Evolutionary conservation across 139 green algal species (phyloP), one percentile per base, ranked within the genome.

Genomic region (Coccomyxa sp.): DNA sequence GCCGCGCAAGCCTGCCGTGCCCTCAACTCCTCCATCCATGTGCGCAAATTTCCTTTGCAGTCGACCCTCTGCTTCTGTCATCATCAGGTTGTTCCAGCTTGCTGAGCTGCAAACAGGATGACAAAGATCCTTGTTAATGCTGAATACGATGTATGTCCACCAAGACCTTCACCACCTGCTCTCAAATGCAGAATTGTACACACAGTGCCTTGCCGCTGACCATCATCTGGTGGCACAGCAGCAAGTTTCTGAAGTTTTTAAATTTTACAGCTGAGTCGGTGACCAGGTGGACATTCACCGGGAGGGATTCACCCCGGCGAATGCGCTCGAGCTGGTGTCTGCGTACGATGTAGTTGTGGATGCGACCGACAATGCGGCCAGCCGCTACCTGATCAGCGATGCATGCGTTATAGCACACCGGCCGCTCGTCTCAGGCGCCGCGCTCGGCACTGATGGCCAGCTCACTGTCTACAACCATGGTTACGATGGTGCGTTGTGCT

Each of bases 341-440:
- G 38, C n/a, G 15, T 98, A 97, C 82, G 93, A 98, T 81, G 92
- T 98, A 11, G 90, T 99, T 11, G 63, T 99, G 3, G 97, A 99
- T 82, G 91, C 88, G 77, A 96, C 87, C 13, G 97, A 99, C 93
- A 99, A 99, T 85, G 89, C 93, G 0, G 84, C 91, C 59, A 98
- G 94, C 0, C 88, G 97, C 14, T 99, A 99, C 89, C 91, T 99
- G 10, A 82, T 98, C 81, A 95, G 91, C 63, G 95, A 98, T 84
- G 95, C 91, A 7, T 98, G 94, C 81, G 91, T 93, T n/a, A 86
- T 93, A 0, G 79, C 86, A 0, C 80, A 84, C 16, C 91, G 85
- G 80, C 93, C 95, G 17, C 87, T 98, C 68, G 95, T 98, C 58
- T 98, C 93, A 10, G 95, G 93, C 0, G 96, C 96, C n/a, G 93